Conservation (phyloP, 768 basidiomycete genomes). For the Boletus rufocinnamomeus region DNA sequence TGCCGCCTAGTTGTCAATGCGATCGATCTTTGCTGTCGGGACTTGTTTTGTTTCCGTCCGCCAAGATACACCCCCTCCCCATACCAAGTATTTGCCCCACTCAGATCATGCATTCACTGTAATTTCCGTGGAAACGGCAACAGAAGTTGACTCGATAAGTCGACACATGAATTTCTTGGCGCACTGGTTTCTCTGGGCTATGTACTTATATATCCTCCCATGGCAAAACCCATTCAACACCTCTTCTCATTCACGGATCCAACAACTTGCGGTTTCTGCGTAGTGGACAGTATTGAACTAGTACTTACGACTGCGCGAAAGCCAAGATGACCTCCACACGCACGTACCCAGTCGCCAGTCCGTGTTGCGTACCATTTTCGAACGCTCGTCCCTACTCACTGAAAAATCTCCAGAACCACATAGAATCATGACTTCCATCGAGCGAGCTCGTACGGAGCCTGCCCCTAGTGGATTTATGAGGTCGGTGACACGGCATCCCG, state of each 20-base stretch:
- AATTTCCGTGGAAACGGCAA: not conserved
- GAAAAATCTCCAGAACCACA: slow-evolving; percentile 9
- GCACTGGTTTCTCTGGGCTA: slow-evolving; percentile 7
- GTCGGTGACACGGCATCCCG: slow-evolving; percentile 20
- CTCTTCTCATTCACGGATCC: slow-evolving; percentile 2
- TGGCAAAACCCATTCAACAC: not conserved
- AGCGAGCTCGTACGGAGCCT: slow-evolving; percentile 25
- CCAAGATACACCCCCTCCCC: not conserved
- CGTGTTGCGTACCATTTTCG: not conserved
- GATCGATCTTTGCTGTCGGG: not conserved
- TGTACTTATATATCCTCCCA: slow-evolving; percentile 6
- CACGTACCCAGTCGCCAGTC: slow-evolving; percentile 13
- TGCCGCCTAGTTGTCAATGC: not conserved
- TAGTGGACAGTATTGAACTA: not conserved
- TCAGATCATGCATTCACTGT: not conserved
- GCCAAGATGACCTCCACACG: slow-evolving; percentile 13
- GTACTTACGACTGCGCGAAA: not conserved
- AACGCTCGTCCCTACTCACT: not conserved
- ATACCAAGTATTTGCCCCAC: not conserved
- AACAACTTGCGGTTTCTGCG: slow-evolving; percentile 7
- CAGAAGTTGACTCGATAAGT: not conserved
- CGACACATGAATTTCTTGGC: slow-evolving; percentile 15
- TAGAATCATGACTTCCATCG: slow-evolving; percentile 13
- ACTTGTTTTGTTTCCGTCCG: slow-evolving; percentile 3
- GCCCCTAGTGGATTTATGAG: slow-evolving; percentile 20